Evolutionary conservation across 1,284 basidiomycete genomes (phyloP).

Genomic region (Puccinia polysora): DNA sequence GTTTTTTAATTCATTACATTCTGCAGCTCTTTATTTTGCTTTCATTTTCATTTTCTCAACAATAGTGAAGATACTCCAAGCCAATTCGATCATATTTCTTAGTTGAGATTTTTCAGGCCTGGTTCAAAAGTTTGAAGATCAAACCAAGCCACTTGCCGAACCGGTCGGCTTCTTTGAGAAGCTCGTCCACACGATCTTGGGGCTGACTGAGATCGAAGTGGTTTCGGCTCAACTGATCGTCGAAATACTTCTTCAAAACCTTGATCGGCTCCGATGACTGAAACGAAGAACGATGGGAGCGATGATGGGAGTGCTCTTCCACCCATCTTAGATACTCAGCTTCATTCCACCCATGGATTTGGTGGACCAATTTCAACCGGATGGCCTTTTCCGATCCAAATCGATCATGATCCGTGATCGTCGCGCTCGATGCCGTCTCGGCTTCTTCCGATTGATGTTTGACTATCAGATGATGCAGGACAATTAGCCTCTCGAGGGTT

Average conservation of each 20-base stretch:
- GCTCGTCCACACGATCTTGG: neutral
- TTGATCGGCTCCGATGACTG: neutral
- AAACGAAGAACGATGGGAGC: neutral
- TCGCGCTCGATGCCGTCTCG: neutral
- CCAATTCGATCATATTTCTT: no score
- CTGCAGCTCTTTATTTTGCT: no score
- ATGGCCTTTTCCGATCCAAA: neutral
- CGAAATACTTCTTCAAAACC: neutral
- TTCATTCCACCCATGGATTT: conserved; percentile 82
- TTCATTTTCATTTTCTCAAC: no score
- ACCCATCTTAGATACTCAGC: conserved; percentile 75
- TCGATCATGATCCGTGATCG: neutral
- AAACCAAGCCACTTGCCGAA: no score
- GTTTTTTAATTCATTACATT: no score
- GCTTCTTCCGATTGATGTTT: neutral
- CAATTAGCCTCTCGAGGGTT: neutral
- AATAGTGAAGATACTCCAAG: no score
- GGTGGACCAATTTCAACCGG: conserved; percentile 64
- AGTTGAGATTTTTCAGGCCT: no score
- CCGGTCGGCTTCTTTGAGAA: no score
- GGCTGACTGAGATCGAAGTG: no score
- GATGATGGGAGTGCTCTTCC: conserved; percentile 46
- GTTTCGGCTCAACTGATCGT: conserved; percentile 27
- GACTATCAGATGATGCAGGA: conserved; percentile 15
- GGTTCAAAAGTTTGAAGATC: no score